Percentiles rank a stretch among this genome's conserved stretches.
phyloP scores from a whole-genome alignment of 108 stramenopile species.

The Stephanodiscus triporus region DNA sequence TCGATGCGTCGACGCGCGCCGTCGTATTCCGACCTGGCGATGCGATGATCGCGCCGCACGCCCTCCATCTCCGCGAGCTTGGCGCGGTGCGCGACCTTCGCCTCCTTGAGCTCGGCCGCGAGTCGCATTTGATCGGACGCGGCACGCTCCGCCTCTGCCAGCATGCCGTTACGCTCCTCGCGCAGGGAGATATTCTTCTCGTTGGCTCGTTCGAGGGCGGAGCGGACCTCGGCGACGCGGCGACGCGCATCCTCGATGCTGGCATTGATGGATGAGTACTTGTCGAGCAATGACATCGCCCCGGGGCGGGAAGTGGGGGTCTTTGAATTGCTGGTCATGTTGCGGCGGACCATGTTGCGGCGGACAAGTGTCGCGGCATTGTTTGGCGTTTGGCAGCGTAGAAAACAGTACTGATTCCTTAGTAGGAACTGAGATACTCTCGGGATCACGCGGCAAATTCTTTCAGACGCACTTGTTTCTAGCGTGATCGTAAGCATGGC shows the following conservation, averaged over 20 bases:
- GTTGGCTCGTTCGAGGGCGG: conserved; percentile 24
- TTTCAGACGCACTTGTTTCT: no score
- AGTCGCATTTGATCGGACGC: conserved; percentile 13
- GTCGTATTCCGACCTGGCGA: conserved; percentile 21
- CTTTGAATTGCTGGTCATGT: background rate
- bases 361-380: no score
- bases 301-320: conserved; percentile 24
- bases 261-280: conserved; percentile 49
- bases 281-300: conserved; percentile 54
- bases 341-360: no score
- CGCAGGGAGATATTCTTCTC: conserved; percentile 20
- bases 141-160: conserved; percentile 12
- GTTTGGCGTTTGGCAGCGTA: no score
- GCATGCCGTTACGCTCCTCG: conserved; percentile 30
- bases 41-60: conserved; percentile 22
- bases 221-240: conserved; percentile 27
- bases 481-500: no score
- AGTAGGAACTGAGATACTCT: no score
- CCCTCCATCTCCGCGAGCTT: conserved; percentile 26
- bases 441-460: no score
- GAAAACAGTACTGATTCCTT: no score
- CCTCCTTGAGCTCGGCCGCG: conserved; percentile 16
- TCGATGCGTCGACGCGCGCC: conserved; percentile 31
- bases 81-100: background rate
- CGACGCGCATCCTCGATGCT: conserved; percentile 48